Evolutionary conservation across 192 early-diverging fungal species (phyloP), one percentile per base, ranked within the genome.

Genomic region (Bifiguratus adelaidae): DNA sequence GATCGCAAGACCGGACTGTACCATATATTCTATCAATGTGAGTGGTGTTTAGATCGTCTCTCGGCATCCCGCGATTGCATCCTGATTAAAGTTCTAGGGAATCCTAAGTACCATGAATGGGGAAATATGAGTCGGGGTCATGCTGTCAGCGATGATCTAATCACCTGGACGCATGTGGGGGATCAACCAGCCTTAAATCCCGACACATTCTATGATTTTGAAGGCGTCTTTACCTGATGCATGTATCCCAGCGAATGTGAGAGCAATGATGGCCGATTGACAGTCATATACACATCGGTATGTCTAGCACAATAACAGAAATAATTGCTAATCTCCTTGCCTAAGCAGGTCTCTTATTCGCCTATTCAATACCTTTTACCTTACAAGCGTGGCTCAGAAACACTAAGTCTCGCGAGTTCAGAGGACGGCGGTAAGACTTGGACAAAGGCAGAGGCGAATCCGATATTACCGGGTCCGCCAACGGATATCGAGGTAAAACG

Each of bases 51-150:
- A 23, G 25, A 28, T 28, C 29, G 24, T 44, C 13, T 12, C n/a
- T 44, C 7, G 42, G 29, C 42, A 27, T 12, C 20, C n/a, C n/a
- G n/a, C n/a, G n/a, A n/a, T n/a, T n/a, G n/a, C n/a, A n/a, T n/a
- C n/a, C n/a, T n/a, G n/a, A n/a, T n/a, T n/a, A n/a, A n/a, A n/a
- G n/a, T n/a, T 8, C 24, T 13, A 45, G 44, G 44, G 44, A 45
- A 45, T 16, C 28, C 44, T 6, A 26, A 28, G 0, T 7, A 29
- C 21, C 26, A 30, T 3, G 44, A 45, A 12, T 45, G 55, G 47
- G 55, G 47, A 3, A 56, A 56, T 37, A 56, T 56, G 36, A 43
- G 33, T 19, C 50, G 55, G 55, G 47, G 55, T 18, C 55, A 56
- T 34, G 47, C 55, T 16, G 26, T 50, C 37, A 41, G 35, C 20